Evolutionary conservation across 2,329 filamentous ascomycete species (phyloP).

Genomic region (Hypoxylon sp.): DNA sequence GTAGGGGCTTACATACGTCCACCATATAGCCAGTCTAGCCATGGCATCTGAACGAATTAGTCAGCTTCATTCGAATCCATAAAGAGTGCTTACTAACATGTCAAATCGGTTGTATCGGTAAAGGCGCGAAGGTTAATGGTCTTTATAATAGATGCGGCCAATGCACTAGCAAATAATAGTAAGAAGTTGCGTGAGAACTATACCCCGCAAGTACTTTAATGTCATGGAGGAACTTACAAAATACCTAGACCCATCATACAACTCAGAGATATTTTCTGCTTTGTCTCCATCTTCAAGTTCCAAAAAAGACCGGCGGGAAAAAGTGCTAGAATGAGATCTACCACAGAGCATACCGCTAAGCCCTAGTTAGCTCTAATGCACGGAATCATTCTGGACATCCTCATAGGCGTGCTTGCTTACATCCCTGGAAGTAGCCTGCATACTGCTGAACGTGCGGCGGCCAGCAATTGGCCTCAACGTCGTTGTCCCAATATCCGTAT

Average conservation of each 20-base stretch:
- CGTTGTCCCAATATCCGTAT: conserved; percentile 33
- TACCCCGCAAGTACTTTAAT: neutral
- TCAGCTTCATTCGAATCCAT: neutral
- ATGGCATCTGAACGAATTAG: conserved; percentile 23
- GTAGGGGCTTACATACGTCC: conserved; percentile 15
- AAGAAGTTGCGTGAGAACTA: neutral
- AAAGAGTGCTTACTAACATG: conserved; percentile 4
- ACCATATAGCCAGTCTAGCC: conserved; percentile 36
- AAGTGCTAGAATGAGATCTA: conserved; percentile 38
- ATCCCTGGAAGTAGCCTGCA: conserved; percentile 40
- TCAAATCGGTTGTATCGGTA: conserved; percentile 9
- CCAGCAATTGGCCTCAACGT: conserved; percentile 30
- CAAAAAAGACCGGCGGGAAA: conserved; percentile 40
- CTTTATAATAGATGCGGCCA: conserved; percentile 42
- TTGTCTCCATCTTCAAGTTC: conserved; percentile 40
- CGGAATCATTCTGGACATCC: neutral
- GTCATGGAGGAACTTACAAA: conserved; percentile 25
- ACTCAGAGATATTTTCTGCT: conserved; percentile 35
- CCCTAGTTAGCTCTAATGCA: neutral
- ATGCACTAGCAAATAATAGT: conserved; percentile 27
- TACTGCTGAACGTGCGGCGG: conserved; percentile 32
- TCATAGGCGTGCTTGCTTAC: conserved; percentile 23
- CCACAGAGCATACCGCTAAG: conserved; percentile 38
- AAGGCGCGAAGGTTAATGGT: conserved; percentile 30
- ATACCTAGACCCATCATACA: conserved; percentile 39